These are phyloP conservation scores for Nymphaea thermarum DNA, from an alignment of 164 flowering plant genomes.

Conservation along the genomic window DNA sequence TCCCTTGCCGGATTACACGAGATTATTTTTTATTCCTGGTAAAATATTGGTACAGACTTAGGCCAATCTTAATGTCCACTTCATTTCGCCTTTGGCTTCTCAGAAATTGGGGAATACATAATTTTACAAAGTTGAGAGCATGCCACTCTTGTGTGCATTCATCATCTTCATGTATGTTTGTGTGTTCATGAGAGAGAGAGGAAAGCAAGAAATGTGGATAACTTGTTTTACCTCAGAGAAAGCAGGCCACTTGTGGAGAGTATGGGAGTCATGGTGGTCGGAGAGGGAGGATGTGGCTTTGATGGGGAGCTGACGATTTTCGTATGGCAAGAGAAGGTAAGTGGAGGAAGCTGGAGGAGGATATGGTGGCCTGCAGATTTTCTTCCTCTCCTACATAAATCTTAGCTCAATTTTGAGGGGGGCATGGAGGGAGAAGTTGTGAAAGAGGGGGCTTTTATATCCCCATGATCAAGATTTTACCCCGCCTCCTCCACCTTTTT, in stretches of 20 bases:
- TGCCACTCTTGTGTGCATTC: not conserved
- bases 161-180: not conserved
- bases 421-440: not conserved
- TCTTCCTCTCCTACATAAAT: not conserved
- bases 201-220: not conserved
- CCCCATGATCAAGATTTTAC: too few relatives aligned
- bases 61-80: too few relatives aligned
- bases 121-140: not conserved
- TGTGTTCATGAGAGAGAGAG: not conserved
- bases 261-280: slow-evolving; percentile 18
- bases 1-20: too few relatives aligned
- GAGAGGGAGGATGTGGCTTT: not conserved
- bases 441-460: not conserved
- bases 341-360: slow-evolving; percentile 28
- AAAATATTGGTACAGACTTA: too few relatives aligned
- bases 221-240: slow-evolving; percentile 52
- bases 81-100: not conserved
- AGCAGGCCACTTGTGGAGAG: slow-evolving; percentile 72
- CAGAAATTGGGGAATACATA: not conserved
- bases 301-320: slow-evolving; percentile 1
- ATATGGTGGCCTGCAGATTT: slow-evolving; percentile 54
- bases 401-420: not conserved
- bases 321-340: slow-evolving; percentile 24
- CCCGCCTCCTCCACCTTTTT: not conserved
- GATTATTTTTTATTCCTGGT: too few relatives aligned